phyloP scores from a whole-genome alignment of 805 yeast genomes.

The Lipomyces orientalis region DNA sequence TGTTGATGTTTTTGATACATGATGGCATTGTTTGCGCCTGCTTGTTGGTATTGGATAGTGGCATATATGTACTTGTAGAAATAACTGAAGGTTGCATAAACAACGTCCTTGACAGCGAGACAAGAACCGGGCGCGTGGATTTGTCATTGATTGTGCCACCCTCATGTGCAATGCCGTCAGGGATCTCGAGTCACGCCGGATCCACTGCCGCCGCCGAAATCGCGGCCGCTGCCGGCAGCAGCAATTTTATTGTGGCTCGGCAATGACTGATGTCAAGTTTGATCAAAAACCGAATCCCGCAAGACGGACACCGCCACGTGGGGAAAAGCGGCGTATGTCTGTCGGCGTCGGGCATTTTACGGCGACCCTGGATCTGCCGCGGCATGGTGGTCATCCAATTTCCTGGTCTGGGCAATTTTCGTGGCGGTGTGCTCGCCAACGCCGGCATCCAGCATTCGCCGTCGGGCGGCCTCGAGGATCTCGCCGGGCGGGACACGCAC shows the following conservation, averaged over 20 bases:
- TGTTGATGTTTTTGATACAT: not conserved
- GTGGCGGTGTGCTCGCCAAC: slow-evolving; percentile 15
- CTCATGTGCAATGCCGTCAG: too few species aligned
- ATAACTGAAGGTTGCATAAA: not conserved
- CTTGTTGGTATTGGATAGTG: not conserved
- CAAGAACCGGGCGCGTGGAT: too few species aligned
- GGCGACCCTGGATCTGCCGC: not conserved
- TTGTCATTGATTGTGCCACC: too few species aligned
- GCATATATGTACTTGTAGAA: not conserved
- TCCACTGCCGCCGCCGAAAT: too few species aligned
- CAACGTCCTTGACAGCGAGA: too few species aligned
- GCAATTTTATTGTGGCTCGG: too few species aligned
- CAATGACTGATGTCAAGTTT: not conserved
- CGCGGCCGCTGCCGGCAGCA: not conserved
- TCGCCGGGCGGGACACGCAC: slow-evolving; percentile 10
- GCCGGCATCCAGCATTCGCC: slow-evolving; percentile 24
- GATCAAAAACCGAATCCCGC: too few species aligned
- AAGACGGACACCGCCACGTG: not conserved
- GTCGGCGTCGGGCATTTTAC: too few species aligned
- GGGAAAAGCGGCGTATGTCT: not conserved
- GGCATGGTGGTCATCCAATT: not conserved
- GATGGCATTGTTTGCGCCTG: slow-evolving; percentile 2
- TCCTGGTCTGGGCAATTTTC: slow-evolving; percentile 3
- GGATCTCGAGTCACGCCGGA: too few species aligned
- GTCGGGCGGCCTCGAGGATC: slow-evolving; percentile 17